A percentile compares a stretch with the other conserved stretches of the same genome.
Evolutionary conservation across 2,329 filamentous ascomycete genomes (phyloP).

Genomic region (Chaetomiaceae sp.): DNA sequence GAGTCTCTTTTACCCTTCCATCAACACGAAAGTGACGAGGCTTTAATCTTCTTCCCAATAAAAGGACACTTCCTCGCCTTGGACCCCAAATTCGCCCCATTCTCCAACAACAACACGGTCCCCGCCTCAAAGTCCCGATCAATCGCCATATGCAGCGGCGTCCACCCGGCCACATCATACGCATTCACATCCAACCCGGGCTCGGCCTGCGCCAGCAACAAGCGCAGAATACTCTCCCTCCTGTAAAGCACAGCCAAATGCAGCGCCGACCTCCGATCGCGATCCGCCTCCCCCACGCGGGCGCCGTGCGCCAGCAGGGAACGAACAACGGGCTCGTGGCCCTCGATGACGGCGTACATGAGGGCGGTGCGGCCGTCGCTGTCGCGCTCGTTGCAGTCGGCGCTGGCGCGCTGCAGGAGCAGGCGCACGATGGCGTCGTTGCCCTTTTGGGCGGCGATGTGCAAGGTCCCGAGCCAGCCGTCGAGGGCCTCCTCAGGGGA

Average conservation of each 20-base stretch:
- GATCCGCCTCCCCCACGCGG: neutral
- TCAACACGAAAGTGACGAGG: no score
- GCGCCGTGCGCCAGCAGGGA: neutral
- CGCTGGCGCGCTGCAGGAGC: neutral
- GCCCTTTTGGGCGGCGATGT: slow-evolving; percentile 10
- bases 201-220: neutral
- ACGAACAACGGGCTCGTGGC: neutral
- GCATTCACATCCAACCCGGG: neutral
- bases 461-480: slow-evolving; percentile 3
- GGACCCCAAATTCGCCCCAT: neutral
- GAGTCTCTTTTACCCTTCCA: no score
- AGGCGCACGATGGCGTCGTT: slow-evolving; percentile 4
- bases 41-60: no score
- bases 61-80: no score
- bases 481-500: neutral
- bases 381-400: neutral
- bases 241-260: neutral
- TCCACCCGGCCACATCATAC: neutral
- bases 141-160: neutral
- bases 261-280: neutral
- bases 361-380: neutral
- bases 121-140: neutral
- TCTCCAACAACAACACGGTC: neutral
- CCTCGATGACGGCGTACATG: neutral
- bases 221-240: neutral